phyloP scores from a whole-genome alignment of 2,329 filamentous ascomycete genomes.

The Hypoxylon sp. region DNA sequence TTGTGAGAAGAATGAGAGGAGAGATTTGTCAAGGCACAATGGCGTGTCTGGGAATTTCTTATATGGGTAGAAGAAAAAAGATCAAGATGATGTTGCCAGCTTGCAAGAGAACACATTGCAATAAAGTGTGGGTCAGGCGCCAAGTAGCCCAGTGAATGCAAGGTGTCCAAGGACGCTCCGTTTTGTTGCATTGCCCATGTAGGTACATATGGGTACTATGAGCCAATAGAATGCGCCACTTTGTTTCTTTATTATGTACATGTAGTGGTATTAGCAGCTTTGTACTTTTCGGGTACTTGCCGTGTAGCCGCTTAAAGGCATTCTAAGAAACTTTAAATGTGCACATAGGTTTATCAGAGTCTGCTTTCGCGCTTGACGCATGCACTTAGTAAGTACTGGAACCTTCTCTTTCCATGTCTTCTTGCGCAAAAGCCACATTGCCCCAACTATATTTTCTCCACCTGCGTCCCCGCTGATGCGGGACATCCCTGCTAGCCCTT shows the following conservation, averaged over 20 bases:
- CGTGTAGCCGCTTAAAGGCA: slow-evolving; percentile 13
- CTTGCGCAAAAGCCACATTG: slow-evolving; percentile 41
- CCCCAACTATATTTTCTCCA: slow-evolving; percentile 27
- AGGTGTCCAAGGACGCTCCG: slow-evolving; percentile 5
- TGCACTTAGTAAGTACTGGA: slow-evolving; percentile 30
- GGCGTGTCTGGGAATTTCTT: slow-evolving; percentile 46
- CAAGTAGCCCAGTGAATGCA: slow-evolving; percentile 17
- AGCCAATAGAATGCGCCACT: not conserved
- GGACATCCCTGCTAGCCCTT: slow-evolving; percentile 45
- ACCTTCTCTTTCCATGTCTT: slow-evolving; percentile 31
- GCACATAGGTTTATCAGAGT: slow-evolving; percentile 2
- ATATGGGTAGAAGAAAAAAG: slow-evolving; percentile 47
- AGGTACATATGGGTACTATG: slow-evolving; percentile 16
- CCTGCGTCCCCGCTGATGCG: slow-evolving; percentile 39
- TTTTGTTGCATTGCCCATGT: slow-evolving; percentile 17
- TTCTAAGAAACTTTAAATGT: slow-evolving; percentile 8
- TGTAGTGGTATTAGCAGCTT: not conserved
- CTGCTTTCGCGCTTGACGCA: slow-evolving; percentile 7
- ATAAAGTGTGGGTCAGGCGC: slow-evolving; percentile 47
- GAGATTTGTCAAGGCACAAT: slow-evolving; percentile 32
- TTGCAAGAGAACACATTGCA: slow-evolving; percentile 55
- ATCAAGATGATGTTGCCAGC: slow-evolving; percentile 51
- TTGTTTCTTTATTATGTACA: too few species aligned
- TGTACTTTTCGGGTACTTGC: not conserved
- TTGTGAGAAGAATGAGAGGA: slow-evolving; percentile 41